Percentiles rank a stretch among this genome's conserved stretches.
phyloP scores from a whole-genome alignment of 371 early-diverging fungal genomes.

The Actinomortierella ambigua region DNA sequence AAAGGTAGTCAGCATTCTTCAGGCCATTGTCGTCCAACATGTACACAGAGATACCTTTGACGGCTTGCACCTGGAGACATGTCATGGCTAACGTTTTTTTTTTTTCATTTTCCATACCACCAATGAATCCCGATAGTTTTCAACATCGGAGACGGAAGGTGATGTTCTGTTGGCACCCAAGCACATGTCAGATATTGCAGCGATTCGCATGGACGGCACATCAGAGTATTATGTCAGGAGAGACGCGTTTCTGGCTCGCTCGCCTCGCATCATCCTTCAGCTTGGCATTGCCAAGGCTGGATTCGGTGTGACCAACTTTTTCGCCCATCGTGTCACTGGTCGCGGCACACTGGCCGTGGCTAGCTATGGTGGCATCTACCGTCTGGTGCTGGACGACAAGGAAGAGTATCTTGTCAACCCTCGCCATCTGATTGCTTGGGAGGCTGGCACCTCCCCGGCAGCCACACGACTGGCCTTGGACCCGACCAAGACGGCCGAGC shows the following conservation, averaged over 20 bases:
- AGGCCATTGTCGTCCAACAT: no score
- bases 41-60: no score
- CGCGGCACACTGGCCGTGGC: constrained; percentile 75
- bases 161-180: constrained; percentile 75
- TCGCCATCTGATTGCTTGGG: constrained; percentile 54
- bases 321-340: constrained; percentile 71
- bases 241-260: constrained; percentile 72
- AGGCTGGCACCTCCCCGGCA: constrained; percentile 48
- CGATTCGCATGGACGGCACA: constrained; percentile 63
- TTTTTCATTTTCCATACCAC: background rate
- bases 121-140: constrained; percentile 58
- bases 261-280: constrained; percentile 64
- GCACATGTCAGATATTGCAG: constrained; percentile 68
- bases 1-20: no score
- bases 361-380: constrained; percentile 73
- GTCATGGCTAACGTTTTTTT: background rate
- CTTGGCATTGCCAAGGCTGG: constrained; percentile 53
- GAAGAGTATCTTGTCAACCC: constrained; percentile 80
- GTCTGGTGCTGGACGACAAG: constrained; percentile 67
- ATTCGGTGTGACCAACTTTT: constrained; percentile 64
- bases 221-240: constrained; percentile 71
- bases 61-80: no score
- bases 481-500: constrained; percentile 15
- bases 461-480: constrained; percentile 21
- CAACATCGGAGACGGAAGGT: constrained; percentile 59